Conservation (phyloP, 2,329 filamentous ascomycete genomes). For the Trichoderma oligosporum region DNA sequence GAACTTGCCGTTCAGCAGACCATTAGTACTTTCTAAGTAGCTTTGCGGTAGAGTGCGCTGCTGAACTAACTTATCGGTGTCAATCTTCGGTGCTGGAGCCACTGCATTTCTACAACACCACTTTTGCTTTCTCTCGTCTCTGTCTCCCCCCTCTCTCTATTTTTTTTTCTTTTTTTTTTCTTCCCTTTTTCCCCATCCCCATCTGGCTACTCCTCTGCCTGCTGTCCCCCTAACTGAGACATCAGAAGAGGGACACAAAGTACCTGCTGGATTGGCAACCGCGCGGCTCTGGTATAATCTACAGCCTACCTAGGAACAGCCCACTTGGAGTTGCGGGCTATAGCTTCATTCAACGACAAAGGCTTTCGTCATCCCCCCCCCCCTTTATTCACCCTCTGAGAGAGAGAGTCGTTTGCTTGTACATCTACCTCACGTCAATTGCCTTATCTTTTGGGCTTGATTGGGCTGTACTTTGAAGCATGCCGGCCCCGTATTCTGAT, state of each 20-base stretch:
- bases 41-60: not conserved
- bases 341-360: not conserved
- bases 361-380: constrained; percentile 1
- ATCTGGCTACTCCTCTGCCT: not conserved
- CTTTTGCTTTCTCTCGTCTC: not conserved
- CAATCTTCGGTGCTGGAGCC: not conserved
- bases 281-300: constrained; percentile 8
- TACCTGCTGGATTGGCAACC: not conserved
- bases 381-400: not conserved
- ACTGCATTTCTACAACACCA: constrained; percentile 5
- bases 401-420: no score
- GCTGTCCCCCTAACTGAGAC: not conserved
- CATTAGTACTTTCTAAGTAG: no score
- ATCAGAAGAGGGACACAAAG: not conserved
- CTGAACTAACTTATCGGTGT: not conserved
- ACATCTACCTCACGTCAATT: not conserved
- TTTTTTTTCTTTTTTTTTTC: not conserved
- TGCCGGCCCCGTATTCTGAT: constrained; percentile 47
- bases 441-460: not conserved
- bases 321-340: not conserved
- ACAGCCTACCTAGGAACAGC: not conserved
- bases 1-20: no score
- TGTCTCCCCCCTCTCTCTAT: not conserved
- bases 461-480: no score
- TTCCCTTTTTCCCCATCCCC: not conserved